Conservation (phyloP, 441 rosid species). For the Manihot esculenta region DNA sequence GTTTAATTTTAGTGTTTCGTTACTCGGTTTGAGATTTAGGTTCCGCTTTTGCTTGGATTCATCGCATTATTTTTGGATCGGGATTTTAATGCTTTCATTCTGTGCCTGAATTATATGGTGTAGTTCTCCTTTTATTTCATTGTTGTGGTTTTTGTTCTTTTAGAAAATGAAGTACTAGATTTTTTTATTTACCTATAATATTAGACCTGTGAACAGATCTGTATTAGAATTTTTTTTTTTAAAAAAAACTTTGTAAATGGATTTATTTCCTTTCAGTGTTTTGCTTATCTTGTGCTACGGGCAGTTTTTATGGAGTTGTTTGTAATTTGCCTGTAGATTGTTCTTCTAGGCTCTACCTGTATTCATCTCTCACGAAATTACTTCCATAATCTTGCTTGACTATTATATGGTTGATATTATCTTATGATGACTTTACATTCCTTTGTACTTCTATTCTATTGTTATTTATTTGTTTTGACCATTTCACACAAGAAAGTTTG, state of each 20-base stretch:
- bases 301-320: too few relatives aligned
- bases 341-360: too few relatives aligned
- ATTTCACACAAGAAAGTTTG: not conserved
- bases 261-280: not conserved
- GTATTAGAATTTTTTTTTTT: not conserved
- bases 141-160: not conserved
- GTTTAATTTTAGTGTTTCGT: not conserved
- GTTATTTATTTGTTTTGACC: not conserved
- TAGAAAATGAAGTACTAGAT: not conserved
- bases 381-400: too few relatives aligned
- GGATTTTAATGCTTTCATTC: not conserved
- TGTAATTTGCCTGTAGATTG: too few relatives aligned
- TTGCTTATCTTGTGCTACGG: not conserved
- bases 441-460: too few relatives aligned
- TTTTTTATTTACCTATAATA: too few relatives aligned
- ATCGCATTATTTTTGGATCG: not conserved
- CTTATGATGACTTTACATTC: not conserved
- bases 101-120: not conserved
- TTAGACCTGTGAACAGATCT: too few relatives aligned
- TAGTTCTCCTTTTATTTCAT: not conserved
- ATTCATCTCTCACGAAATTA: too few relatives aligned
- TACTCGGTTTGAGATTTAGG: not conserved
- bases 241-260: not conserved
- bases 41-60: not conserved
- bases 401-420: not conserved